Conservation (phyloP, 176 grass and related monocot species). For the Leersia perrieri region DNA sequence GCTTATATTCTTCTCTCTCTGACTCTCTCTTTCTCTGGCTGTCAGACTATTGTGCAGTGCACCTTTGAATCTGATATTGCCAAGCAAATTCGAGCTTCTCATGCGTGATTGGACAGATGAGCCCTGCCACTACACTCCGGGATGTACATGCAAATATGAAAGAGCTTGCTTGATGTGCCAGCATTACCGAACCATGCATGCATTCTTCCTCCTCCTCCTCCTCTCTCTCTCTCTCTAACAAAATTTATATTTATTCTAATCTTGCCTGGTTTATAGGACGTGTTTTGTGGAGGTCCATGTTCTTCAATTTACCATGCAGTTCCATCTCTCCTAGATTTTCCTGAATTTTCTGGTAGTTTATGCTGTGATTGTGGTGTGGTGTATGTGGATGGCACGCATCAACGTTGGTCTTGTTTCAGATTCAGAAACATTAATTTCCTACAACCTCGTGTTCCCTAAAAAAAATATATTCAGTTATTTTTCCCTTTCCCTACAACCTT, state of each 20-base stretch:
- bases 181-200: neutral
- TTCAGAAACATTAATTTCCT: neutral
- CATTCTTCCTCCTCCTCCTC: no score
- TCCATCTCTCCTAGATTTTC: neutral
- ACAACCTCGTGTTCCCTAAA: no score
- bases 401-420: neutral
- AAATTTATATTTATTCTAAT: no score
- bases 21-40: neutral
- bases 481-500: neutral
- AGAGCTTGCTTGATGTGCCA: neutral
- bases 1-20: conserved; percentile 7
- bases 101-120: neutral
- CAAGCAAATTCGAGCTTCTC: neutral
- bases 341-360: neutral
- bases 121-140: neutral
- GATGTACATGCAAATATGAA: neutral
- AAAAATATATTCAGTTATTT: no score
- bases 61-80: neutral
- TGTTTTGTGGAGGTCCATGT: neutral
- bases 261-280: neutral
- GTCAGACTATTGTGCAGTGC: neutral
- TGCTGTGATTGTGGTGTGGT: neutral
- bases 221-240: no score
- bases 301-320: neutral
- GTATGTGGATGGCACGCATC: neutral